phyloP scores from a whole-genome alignment of 352 stramenopile genomes.

The Phytophthora sansomeana region DNA sequence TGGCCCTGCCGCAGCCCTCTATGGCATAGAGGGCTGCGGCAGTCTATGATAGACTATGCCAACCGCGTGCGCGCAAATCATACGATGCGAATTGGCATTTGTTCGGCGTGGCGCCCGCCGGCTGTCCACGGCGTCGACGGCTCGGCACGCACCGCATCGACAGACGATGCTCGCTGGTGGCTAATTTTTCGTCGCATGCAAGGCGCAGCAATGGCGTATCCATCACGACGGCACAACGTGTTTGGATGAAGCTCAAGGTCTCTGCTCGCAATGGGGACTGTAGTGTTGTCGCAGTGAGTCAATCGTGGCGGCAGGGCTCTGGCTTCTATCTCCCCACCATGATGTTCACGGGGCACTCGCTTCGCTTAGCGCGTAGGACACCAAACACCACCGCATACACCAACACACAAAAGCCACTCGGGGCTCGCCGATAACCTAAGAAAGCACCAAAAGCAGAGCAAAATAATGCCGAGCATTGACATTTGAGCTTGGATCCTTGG shows the following conservation, averaged over 20 bases:
- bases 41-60: too few relatives aligned
- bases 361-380: neutral
- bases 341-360: constrained; percentile 3
- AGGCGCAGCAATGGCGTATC: constrained; percentile 9
- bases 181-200: constrained; percentile 23
- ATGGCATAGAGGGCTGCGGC: too few relatives aligned
- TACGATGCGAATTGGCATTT: constrained; percentile 16
- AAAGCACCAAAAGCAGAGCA: too few relatives aligned
- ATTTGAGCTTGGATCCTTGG: neutral
- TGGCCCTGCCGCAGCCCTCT: constrained; percentile 23
- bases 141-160: constrained; percentile 17
- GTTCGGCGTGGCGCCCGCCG: constrained; percentile 20
- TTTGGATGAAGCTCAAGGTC: constrained; percentile 17
- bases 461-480: too few relatives aligned
- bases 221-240: constrained; percentile 19
- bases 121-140: constrained; percentile 23
- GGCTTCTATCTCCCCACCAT: neutral
- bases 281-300: constrained; percentile 2
- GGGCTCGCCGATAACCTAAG: too few relatives aligned
- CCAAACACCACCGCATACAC: too few relatives aligned
- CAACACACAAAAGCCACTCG: too few relatives aligned
- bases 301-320: constrained; percentile 5
- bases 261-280: constrained; percentile 1
- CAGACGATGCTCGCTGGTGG: constrained; percentile 18
- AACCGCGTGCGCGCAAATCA: constrained; percentile 28